Evolutionary conservation across 2,329 filamentous ascomycete species (phyloP).

Genomic region (Davidsoniella virescens): DNA sequence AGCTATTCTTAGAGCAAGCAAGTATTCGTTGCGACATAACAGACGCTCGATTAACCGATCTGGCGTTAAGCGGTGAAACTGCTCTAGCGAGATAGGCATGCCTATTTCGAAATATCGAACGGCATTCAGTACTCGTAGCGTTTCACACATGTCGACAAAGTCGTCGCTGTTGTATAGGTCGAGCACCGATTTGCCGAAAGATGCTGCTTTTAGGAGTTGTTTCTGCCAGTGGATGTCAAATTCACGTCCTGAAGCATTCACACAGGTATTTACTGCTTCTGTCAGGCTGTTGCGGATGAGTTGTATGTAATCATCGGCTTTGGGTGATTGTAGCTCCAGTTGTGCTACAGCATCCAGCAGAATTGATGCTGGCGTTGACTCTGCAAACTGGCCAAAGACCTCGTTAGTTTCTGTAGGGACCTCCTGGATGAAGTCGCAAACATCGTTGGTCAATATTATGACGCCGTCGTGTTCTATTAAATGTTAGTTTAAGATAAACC

Average conservation of each 20-base stretch:
- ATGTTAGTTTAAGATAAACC: not conserved
- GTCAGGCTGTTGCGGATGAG: slow-evolving; percentile 75
- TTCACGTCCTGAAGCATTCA: slow-evolving; percentile 84
- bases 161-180: slow-evolving; percentile 97
- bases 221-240: slow-evolving; percentile 89
- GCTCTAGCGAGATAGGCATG: slow-evolving; percentile 78
- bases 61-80: slow-evolving; percentile 79
- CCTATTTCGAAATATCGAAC: slow-evolving; percentile 84
- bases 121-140: slow-evolving; percentile 78
- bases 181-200: slow-evolving; percentile 91
- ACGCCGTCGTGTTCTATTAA: slow-evolving; percentile 60
- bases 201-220: slow-evolving; percentile 84
- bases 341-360: slow-evolving; percentile 83
- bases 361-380: slow-evolving; percentile 80
- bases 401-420: slow-evolving; percentile 76
- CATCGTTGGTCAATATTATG: slow-evolving; percentile 74
- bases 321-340: slow-evolving; percentile 83
- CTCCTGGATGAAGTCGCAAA: slow-evolving; percentile 95
- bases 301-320: slow-evolving; percentile 95
- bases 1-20: slow-evolving; percentile 76
- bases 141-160: slow-evolving; percentile 97
- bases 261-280: slow-evolving; percentile 85
- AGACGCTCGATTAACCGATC: slow-evolving; percentile 76
- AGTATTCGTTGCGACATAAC: slow-evolving; percentile 77
- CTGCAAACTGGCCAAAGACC: slow-evolving; percentile 76